Evolutionary conservation across 1,139 yeast genomes (phyloP), one percentile per base, ranked within the genome.

Genomic region (Chernovozyma aurita): DNA sequence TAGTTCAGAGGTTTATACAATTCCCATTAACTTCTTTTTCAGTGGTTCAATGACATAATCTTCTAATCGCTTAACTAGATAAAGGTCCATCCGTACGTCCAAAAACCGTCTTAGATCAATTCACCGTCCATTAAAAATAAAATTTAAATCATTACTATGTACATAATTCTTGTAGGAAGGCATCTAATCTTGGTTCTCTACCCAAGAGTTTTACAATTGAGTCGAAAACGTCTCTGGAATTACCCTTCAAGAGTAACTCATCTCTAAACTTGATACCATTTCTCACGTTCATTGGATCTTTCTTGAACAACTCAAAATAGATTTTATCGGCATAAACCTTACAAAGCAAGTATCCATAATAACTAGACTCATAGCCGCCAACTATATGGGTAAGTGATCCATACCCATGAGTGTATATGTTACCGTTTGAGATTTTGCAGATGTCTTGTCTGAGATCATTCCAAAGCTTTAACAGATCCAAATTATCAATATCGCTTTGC

Each of bases 301-400:
- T 49, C 43, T 76, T 74, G 65, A 86, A 86, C 50, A 76, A 73
- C n/a, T 85, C 62, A 57, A 83, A 78, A 63, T 75, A 86, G 57
- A 86, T 84, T 57, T 86, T 95, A 5, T 85, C 76, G 2, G 95
- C 94, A 65, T 80, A 86, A 18, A 85, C 95, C 47, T 80, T 80
- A 2, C 94, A 83, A 80, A 87, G 86, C 61, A 85, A 62, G 57
- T 86, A 86, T 3, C 95, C 95, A 51, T 85, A 86, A 61, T 86
- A 86, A 3, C 95, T 94, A 17, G 92, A 78, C 44, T 83, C 88
- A 53, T 86, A 86, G 5, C 95, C 94, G 32, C 86, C 88, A 60
- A 83, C 81, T 61, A 86, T 70, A 53, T 86, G 95, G 4, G 87
- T 90, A 56, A 86, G 85, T 1, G 90, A 78, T 25, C 82, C 78